Conservation (phyloP, 305 asterid species). For the Solanum hybrid region DNA sequence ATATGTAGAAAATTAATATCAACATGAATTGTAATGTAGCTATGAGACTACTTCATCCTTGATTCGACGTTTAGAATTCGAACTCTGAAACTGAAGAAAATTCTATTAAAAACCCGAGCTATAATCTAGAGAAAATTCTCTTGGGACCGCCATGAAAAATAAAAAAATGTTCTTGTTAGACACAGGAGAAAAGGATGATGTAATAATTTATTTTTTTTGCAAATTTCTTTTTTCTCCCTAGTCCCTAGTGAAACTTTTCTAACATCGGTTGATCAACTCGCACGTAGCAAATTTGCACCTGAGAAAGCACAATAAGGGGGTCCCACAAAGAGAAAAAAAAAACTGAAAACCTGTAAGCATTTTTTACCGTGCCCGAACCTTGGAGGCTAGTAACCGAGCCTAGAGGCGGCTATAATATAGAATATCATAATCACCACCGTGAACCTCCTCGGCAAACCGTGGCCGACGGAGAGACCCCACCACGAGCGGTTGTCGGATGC, state of each 20-base stretch:
- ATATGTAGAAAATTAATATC: too few relatives aligned
- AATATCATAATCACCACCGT: background rate
- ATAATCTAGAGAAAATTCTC: background rate
- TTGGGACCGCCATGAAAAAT: background rate
- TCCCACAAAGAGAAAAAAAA: background rate
- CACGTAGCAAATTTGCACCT: background rate
- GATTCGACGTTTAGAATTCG: background rate
- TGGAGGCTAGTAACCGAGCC: conserved; percentile 53
- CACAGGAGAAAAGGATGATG: background rate
- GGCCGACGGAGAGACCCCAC: conserved; percentile 26
- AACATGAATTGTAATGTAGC: too few relatives aligned
- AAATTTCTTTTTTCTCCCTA: background rate
- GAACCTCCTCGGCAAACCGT: background rate
- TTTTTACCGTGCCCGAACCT: conserved; percentile 19
- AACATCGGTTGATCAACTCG: background rate
- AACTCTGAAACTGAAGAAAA: background rate
- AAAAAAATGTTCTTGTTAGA: background rate
- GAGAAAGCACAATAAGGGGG: background rate
- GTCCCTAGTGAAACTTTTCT: background rate
- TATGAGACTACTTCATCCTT: too few relatives aligned
- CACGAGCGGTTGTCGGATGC: conserved; percentile 66
- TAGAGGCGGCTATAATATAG: conserved; percentile 31
- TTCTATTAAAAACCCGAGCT: too few relatives aligned
- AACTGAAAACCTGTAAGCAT: background rate
- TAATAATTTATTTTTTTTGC: background rate